These are phyloP conservation scores for Yamadazyma songkhlaensis DNA, from an alignment of 1,139 yeast genomes.

Conservation along the genomic window DNA sequence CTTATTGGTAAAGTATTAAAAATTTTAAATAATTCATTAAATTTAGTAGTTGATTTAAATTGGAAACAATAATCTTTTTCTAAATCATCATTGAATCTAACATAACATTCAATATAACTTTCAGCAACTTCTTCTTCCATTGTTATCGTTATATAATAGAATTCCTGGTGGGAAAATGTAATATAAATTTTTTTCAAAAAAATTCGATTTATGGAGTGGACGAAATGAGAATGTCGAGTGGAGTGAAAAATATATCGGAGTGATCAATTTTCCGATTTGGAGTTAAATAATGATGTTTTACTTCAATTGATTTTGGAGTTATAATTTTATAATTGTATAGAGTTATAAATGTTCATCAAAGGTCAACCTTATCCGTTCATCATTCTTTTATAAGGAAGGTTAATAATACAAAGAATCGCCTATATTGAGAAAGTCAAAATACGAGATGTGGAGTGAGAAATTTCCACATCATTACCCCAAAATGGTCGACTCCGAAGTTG, in stretches of 20 bases:
- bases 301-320: too few relatives aligned
- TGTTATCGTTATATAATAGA: background rate
- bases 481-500: too few relatives aligned
- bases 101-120: conserved; percentile 57
- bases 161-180: background rate
- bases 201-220: background rate
- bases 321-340: too few relatives aligned
- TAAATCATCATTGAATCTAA: conserved; percentile 79
- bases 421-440: too few relatives aligned
- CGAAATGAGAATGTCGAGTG: conserved; percentile 1
- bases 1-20: conserved; percentile 69
- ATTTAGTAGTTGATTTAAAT: conserved; percentile 54
- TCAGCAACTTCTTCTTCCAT: conserved; percentile 1
- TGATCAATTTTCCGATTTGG: background rate
- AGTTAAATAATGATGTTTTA: too few relatives aligned
- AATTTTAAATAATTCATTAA: conserved; percentile 57
- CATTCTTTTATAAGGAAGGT: too few relatives aligned
- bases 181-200: background rate
- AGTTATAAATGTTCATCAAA: too few relatives aligned
- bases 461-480: too few relatives aligned
- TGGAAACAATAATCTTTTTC: conserved; percentile 92
- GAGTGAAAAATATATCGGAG: conserved; percentile 1
- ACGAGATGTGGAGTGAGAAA: too few relatives aligned
- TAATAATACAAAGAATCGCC: too few relatives aligned
- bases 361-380: too few relatives aligned